phyloP scores from a whole-genome alignment of 139 green algal genomes.

The Chlamydomonas urium region DNA sequence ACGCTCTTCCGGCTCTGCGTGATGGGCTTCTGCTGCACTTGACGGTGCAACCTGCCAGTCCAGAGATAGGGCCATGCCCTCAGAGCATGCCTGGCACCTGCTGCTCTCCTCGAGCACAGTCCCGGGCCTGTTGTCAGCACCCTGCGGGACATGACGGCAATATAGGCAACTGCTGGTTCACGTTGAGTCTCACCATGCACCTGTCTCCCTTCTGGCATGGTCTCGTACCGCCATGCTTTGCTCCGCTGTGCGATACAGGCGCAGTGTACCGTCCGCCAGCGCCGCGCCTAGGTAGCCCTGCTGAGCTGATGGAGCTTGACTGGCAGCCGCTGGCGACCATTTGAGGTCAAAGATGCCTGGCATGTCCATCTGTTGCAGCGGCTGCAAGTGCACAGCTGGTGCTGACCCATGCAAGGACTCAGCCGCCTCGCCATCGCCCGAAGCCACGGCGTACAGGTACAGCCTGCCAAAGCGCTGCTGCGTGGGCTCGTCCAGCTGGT shows the following conservation, averaged over 20 bases:
- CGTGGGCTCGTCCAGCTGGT: constrained; percentile 61
- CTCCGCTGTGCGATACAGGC: neutral
- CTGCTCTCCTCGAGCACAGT: too few species aligned
- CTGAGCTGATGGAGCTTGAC: neutral
- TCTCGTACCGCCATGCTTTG: too few species aligned
- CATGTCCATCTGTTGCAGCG: constrained; percentile 23
- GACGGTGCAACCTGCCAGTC: too few species aligned
- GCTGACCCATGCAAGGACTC: too few species aligned
- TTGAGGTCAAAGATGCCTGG: constrained; percentile 57
- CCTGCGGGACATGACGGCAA: too few species aligned
- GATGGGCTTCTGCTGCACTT: too few species aligned
- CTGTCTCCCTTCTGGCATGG: too few species aligned
- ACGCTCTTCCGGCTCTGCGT: too few species aligned
- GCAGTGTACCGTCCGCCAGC: constrained; percentile 28
- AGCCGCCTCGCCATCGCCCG: too few species aligned
- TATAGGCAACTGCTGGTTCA: too few species aligned
- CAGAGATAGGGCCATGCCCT: constrained; percentile 32
- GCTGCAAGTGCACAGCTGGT: neutral
- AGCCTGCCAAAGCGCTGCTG: constrained; percentile 39
- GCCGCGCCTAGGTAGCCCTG: constrained; percentile 9
- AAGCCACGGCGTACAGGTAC: constrained; percentile 33
- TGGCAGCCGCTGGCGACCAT: constrained; percentile 21
- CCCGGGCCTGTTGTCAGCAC: too few species aligned
- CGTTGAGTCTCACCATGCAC: too few species aligned
- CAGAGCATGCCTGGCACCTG: constrained; percentile 4